Percentiles rank a stretch among this genome's conserved stretches.
Conservation (phyloP, 1,139 yeast species). For the Yamadazyma taylorii region DNA sequence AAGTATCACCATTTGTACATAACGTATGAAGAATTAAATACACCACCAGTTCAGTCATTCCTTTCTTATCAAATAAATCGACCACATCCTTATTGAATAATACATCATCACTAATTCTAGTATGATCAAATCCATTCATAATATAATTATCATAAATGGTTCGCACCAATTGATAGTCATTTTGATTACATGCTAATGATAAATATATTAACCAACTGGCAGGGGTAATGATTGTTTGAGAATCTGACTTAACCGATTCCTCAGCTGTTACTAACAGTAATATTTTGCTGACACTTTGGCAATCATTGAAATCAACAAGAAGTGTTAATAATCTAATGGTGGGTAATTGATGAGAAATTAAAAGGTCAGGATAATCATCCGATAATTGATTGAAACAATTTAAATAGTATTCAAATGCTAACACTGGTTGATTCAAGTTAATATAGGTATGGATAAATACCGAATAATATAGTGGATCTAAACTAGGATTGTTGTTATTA, state of each 20-base stretch:
- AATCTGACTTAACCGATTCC: conserved; percentile 2
- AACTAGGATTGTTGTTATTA: conserved; percentile 1
- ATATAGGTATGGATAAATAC: conserved; percentile 26
- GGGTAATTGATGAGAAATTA: conserved; percentile 15
- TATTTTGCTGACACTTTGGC: conserved; percentile 18
- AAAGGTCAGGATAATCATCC: neutral
- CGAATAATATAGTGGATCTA: conserved; percentile 19
- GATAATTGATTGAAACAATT: conserved; percentile 8
- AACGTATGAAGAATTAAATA: conserved; percentile 31
- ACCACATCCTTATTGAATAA: conserved; percentile 13
- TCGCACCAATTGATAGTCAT: conserved; percentile 30
- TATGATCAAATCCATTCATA: conserved; percentile 28
- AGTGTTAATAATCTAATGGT: conserved; percentile 15
- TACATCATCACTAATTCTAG: conserved; percentile 24
- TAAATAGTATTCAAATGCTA: conserved; percentile 24
- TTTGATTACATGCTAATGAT: conserved; percentile 22
- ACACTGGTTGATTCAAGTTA: conserved; percentile 24
- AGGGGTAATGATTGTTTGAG: conserved; percentile 8
- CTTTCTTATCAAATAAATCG: conserved; percentile 9
- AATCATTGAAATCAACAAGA: conserved; percentile 20
- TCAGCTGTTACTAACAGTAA: conserved; percentile 12
- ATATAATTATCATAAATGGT: conserved; percentile 29
- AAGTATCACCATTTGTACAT: conserved; percentile 39
- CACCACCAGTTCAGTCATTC: conserved; percentile 7
- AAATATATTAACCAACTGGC: conserved; percentile 25